Percentiles rank a stretch among this genome's conserved stretches.
phyloP scores from a whole-genome alignment of 768 basidiomycete genomes.

The Boletus reticulatus region DNA sequence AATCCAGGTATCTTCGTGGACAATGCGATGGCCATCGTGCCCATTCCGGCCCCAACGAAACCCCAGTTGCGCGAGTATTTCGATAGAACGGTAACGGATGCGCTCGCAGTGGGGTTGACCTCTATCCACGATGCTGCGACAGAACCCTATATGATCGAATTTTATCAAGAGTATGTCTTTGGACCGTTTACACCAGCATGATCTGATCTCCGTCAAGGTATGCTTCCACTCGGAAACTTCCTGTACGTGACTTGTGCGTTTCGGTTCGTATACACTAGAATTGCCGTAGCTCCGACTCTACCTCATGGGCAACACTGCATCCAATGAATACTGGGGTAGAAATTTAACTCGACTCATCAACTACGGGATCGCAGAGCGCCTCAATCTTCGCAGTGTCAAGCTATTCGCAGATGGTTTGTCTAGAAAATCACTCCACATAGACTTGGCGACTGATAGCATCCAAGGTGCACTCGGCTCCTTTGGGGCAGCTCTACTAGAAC shows the following conservation, averaged over 20 bases:
- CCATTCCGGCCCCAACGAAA: slow-evolving; percentile 59
- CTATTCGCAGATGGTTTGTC: slow-evolving; percentile 69
- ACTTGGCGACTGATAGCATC: slow-evolving; percentile 2
- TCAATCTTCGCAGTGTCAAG: slow-evolving; percentile 68
- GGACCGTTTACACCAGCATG: background rate
- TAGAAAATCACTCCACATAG: background rate
- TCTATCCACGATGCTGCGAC: slow-evolving; percentile 82
- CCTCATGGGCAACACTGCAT: slow-evolving; percentile 53
- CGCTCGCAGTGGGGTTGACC: slow-evolving; percentile 77
- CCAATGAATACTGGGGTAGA: slow-evolving; percentile 65
- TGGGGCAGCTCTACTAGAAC: slow-evolving; percentile 85
- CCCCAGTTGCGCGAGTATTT: slow-evolving; percentile 59
- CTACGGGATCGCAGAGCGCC: slow-evolving; percentile 51
- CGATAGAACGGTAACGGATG: slow-evolving; percentile 61
- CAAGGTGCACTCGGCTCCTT: slow-evolving; percentile 86
- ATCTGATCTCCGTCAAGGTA: slow-evolving; percentile 43
- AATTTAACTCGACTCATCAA: slow-evolving; percentile 56
- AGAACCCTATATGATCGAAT: slow-evolving; percentile 48
- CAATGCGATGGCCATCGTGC: slow-evolving; percentile 80
- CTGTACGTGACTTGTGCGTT: slow-evolving; percentile 43
- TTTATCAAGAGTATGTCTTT: slow-evolving; percentile 58
- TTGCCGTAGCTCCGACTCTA: slow-evolving; percentile 54
- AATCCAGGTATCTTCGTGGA: slow-evolving; percentile 73
- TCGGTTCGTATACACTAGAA: background rate
- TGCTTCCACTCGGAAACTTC: slow-evolving; percentile 65